Evolutionary conservation across 768 basidiomycete species (phyloP).

Genomic region (Russula virescens): DNA sequence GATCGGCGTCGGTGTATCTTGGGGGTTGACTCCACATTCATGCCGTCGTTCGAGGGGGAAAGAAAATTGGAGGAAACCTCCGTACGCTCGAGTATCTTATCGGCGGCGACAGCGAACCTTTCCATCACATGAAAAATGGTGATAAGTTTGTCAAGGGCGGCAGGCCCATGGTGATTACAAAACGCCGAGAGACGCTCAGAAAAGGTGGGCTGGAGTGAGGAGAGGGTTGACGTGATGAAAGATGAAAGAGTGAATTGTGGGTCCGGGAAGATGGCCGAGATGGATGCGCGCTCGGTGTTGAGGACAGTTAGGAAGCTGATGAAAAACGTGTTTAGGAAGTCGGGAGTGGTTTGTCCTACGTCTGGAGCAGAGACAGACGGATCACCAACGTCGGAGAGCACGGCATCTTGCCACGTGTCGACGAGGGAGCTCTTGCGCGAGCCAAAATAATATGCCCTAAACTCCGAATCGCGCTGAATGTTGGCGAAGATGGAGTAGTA

Average conservation of each 20-base stretch:
- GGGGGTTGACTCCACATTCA: constrained; percentile 1
- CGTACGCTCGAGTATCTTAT: constrained; percentile 72
- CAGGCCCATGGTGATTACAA: constrained; percentile 56
- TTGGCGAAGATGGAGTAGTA: constrained; percentile 85
- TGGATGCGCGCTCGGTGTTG: constrained; percentile 61
- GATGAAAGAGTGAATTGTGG: constrained; percentile 69
- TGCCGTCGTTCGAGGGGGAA: constrained; percentile 25
- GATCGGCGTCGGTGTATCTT: constrained; percentile 14
- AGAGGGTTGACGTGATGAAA: constrained; percentile 78
- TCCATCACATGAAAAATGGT: constrained; percentile 67
- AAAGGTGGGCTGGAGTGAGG: constrained; percentile 74
- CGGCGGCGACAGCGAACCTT: constrained; percentile 68
- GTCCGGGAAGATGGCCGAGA: constrained; percentile 85
- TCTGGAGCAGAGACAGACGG: constrained; percentile 27
- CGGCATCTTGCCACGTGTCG: constrained; percentile 60
- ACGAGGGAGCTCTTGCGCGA: constrained; percentile 63
- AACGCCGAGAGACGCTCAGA: constrained; percentile 71
- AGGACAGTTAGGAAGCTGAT: constrained; percentile 59
- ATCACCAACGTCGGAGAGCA: constrained; percentile 46
- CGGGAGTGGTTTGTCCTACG: constrained; percentile 41
- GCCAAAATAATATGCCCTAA: constrained; percentile 90
- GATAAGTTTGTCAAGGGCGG: constrained; percentile 66
- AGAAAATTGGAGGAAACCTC: constrained; percentile 8
- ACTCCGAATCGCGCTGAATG: constrained; percentile 90
- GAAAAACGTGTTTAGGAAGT: constrained; percentile 75